These are phyloP conservation scores for Pelargonium australe DNA, from an alignment of 441 rosid genomes.

Conservation along the genomic window DNA sequence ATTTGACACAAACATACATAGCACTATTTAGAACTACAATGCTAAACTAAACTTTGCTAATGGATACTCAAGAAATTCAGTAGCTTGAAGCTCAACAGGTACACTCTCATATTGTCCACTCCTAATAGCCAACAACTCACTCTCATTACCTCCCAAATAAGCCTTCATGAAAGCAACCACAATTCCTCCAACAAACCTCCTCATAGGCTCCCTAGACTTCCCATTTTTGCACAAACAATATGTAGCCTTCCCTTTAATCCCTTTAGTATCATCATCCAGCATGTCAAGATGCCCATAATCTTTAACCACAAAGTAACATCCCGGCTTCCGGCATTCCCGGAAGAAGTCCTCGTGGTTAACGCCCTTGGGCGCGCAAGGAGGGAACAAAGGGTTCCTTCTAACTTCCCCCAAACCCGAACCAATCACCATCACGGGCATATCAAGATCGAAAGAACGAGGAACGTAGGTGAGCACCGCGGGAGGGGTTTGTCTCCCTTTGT, in stretches of 20 bases:
- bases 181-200: constrained; percentile 68
- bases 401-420: constrained; percentile 77
- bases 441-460: constrained; percentile 63
- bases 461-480: constrained; percentile 65
- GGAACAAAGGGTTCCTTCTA: constrained; percentile 54
- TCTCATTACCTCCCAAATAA: constrained; percentile 40
- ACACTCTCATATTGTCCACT: constrained; percentile 36
- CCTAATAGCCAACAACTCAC: constrained; percentile 44
- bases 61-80: constrained; percentile 26
- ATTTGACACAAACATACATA: too few relatives aligned
- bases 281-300: constrained; percentile 75
- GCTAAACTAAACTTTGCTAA: too few relatives aligned
- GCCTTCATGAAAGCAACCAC: constrained; percentile 68
- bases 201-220: constrained; percentile 68
- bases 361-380: constrained; percentile 77
- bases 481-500: constrained; percentile 61
- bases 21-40: too few relatives aligned
- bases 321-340: constrained; percentile 58
- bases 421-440: constrained; percentile 56
- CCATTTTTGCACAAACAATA: constrained; percentile 85
- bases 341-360: constrained; percentile 79
- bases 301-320: constrained; percentile 63
- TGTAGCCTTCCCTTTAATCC: constrained; percentile 59
- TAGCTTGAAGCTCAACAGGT: constrained; percentile 50
- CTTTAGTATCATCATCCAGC: constrained; percentile 75